phyloP scores from a whole-genome alignment of 306 rosid genomes.

The Inga oerstediana region DNA sequence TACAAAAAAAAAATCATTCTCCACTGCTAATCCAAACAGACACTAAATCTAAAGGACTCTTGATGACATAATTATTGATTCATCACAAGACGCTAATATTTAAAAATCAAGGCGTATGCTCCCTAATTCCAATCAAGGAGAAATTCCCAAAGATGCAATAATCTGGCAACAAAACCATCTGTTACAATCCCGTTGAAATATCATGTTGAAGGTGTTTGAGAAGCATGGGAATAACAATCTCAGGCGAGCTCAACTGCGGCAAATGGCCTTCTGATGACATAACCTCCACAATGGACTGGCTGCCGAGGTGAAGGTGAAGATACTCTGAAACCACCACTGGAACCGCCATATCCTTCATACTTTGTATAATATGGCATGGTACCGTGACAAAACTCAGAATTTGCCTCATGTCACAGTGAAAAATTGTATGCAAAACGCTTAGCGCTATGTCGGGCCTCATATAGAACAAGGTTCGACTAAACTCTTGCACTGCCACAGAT shows the following conservation, averaged over 20 bases:
- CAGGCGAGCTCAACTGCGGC: slow-evolving; percentile 1
- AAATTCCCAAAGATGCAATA: not conserved
- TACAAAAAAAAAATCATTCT: too few species aligned
- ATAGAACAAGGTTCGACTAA: not conserved
- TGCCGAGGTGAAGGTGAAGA: not conserved
- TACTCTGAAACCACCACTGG: not conserved
- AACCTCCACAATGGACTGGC: not conserved
- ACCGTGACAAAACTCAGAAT: not conserved
- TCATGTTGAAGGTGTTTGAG: not conserved
- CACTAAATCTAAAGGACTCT: not conserved
- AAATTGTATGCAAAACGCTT: not conserved
- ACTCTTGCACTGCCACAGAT: not conserved
- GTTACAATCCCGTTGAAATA: not conserved
- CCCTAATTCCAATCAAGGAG: not conserved
- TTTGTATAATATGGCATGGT: slow-evolving; percentile 2
- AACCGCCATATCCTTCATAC: not conserved
- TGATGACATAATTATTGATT: not conserved
- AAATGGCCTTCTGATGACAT: not conserved
- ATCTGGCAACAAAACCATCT: not conserved
- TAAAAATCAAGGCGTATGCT: not conserved
- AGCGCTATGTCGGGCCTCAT: not conserved
- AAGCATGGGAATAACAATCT: not conserved
- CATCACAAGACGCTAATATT: not conserved
- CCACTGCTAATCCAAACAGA: too few species aligned
- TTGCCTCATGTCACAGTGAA: not conserved